Evolutionary conservation across 1,284 basidiomycete genomes (phyloP).

Genomic region (Leccinum solheimii): DNA sequence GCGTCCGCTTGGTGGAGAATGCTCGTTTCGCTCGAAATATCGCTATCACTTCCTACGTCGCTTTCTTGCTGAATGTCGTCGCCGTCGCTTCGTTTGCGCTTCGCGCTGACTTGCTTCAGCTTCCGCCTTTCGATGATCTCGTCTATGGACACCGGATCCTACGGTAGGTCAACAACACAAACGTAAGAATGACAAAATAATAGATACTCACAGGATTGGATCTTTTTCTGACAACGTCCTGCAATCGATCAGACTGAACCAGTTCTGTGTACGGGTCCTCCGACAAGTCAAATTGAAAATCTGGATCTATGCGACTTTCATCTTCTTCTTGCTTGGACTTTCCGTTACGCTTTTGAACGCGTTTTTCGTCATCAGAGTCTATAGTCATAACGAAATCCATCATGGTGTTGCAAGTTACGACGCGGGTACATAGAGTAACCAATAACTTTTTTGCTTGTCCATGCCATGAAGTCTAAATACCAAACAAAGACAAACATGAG

Average conservation of each 20-base stretch:
- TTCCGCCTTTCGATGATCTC: constrained; percentile 83
- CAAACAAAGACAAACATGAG: constrained; percentile 27
- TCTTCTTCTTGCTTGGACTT: constrained; percentile 38
- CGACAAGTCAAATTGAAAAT: constrained; percentile 80
- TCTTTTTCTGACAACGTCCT: constrained; percentile 61
- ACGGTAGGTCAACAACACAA: constrained; percentile 13
- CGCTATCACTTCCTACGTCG: constrained; percentile 39
- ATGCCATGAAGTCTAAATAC: background rate
- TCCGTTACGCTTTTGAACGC: constrained; percentile 20
- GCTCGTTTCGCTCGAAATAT: constrained; percentile 36
- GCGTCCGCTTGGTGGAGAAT: constrained; percentile 38
- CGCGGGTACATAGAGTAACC: background rate
- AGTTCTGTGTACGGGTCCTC: constrained; percentile 67
- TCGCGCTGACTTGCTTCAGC: constrained; percentile 44
- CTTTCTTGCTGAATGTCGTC: constrained; percentile 39
- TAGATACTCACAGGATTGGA: constrained; percentile 60
- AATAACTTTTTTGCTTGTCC: background rate
- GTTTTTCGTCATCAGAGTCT: constrained; percentile 72
- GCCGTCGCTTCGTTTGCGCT: constrained; percentile 57
- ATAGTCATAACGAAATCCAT: constrained; percentile 78
- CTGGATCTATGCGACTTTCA: constrained; percentile 71
- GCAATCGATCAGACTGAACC: constrained; percentile 41
- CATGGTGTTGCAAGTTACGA: constrained; percentile 15
- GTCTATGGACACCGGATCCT: constrained; percentile 85
- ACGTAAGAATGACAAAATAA: background rate